phyloP scores from a whole-genome alignment of 2,329 filamentous ascomycete genomes.

The Coniochaeta sp. region DNA sequence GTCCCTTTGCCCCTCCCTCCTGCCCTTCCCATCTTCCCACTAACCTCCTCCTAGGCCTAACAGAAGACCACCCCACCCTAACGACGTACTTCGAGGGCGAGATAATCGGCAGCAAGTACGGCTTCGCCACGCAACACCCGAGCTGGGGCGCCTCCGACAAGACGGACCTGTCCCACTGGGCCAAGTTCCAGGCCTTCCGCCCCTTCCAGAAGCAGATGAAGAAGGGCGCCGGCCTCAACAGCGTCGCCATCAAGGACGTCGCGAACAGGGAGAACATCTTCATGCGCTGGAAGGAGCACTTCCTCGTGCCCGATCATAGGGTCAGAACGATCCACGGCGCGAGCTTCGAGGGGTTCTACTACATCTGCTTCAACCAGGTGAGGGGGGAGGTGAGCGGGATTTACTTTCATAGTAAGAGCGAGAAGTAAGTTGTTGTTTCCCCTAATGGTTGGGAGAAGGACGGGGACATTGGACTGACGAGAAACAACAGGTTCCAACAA shows the following conservation, averaged over 20 bases:
- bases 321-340: constrained; percentile 87
- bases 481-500: constrained; percentile 69
- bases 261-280: constrained; percentile 83
- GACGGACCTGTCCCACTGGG: constrained; percentile 90
- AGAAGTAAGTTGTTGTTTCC: constrained; percentile 69
- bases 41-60: constrained; percentile 63
- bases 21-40: constrained; percentile 5
- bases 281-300: constrained; percentile 99
- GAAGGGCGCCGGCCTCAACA: constrained; percentile 37
- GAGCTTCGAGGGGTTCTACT: constrained; percentile 98
- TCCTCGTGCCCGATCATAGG: constrained; percentile 89
- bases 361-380: constrained; percentile 96
- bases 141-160: constrained; percentile 90
- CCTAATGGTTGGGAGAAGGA: background rate
- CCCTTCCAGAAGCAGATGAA: constrained; percentile 57
- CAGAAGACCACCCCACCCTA: constrained; percentile 91
- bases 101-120: constrained; percentile 91
- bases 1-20: constrained; percentile 1
- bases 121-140: constrained; percentile 84
- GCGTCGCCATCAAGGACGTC: constrained; percentile 58
- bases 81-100: constrained; percentile 98
- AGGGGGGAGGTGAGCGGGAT: constrained; percentile 84
- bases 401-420: constrained; percentile 96
- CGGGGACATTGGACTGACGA: constrained; percentile 4
- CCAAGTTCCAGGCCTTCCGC: constrained; percentile 78